phyloP scores from a whole-genome alignment of 352 stramenopile genomes.

The Globisporangium rhizosaccharum region DNA sequence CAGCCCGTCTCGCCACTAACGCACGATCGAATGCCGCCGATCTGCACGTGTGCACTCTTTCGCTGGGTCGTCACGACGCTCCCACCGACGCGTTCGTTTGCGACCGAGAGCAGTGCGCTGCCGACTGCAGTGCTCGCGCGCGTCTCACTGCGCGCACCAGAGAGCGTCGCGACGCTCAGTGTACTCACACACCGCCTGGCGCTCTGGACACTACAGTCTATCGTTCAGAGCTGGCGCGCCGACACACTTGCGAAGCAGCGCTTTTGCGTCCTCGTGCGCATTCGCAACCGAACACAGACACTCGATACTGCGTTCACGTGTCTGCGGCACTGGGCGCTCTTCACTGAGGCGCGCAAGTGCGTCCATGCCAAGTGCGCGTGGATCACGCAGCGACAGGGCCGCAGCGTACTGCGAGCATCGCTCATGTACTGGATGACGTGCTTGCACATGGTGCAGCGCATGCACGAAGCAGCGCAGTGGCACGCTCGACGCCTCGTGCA shows the following conservation, averaged over 20 bases:
- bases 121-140: constrained; percentile 26
- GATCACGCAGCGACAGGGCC: constrained; percentile 26
- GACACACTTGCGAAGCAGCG: constrained; percentile 7
- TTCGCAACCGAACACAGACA: constrained; percentile 13
- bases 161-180: constrained; percentile 7
- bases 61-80: constrained; percentile 38
- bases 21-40: constrained; percentile 20
- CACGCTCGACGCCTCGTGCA: neutral
- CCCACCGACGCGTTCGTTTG: constrained; percentile 20
- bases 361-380: constrained; percentile 25
- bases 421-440: constrained; percentile 23
- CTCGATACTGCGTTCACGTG: constrained; percentile 35
- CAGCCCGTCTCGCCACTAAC: neutral
- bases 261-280: constrained; percentile 12
- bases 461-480: neutral
- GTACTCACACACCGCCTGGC: constrained; percentile 14
- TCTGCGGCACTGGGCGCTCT: constrained; percentile 37
- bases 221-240: constrained; percentile 15
- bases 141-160: constrained; percentile 7
- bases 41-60: constrained; percentile 38
- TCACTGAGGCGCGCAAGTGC: constrained; percentile 21
- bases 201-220: constrained; percentile 12
- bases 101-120: constrained; percentile 20
- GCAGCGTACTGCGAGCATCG: constrained; percentile 14
- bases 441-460: neutral